phyloP scores from a whole-genome alignment of 805 yeast species.

The Lachancea lanzarotensis region DNA sequence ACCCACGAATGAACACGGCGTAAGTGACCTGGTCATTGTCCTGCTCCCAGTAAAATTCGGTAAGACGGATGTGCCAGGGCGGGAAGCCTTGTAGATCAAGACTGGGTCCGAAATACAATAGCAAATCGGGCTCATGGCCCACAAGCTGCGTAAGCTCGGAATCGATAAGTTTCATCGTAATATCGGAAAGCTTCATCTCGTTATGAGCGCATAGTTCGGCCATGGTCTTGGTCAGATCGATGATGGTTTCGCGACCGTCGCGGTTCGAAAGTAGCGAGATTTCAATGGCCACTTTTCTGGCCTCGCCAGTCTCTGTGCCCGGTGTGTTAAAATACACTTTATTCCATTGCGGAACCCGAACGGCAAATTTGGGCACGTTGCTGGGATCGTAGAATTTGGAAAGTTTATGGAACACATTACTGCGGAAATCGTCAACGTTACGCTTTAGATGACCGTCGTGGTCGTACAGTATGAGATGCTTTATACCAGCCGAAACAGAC shows the following conservation, averaged over 20 bases:
- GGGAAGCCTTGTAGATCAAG: constrained; percentile 91
- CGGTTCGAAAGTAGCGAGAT: constrained; percentile 61
- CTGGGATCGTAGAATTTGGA: constrained; percentile 68
- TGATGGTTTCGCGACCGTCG: constrained; percentile 88
- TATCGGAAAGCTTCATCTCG: constrained; percentile 57
- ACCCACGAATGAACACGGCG: constrained; percentile 74
- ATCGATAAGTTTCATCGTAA: constrained; percentile 70
- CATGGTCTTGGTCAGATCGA: constrained; percentile 80
- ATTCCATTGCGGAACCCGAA: constrained; percentile 65
- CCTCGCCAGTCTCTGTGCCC: constrained; percentile 32
- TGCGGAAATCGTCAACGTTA: constrained; percentile 48
- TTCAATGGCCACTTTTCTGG: constrained; percentile 45
- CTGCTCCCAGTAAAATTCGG: constrained; percentile 87
- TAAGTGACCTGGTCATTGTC: constrained; percentile 77
- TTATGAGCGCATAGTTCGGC: constrained; percentile 61
- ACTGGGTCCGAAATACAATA: constrained; percentile 77
- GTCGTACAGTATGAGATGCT: constrained; percentile 69
- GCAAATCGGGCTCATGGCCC: constrained; percentile 88
- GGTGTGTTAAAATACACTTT: constrained; percentile 33
- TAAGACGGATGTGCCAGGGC: constrained; percentile 93
- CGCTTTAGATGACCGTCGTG: constrained; percentile 60
- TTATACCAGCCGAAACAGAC: constrained; percentile 85
- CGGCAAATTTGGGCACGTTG: constrained; percentile 52
- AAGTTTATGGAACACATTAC: constrained; percentile 52
- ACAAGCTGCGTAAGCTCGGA: constrained; percentile 66